These are phyloP conservation scores for Aspergillus pseudoglaucus DNA, from an alignment of 2,329 filamentous ascomycete genomes.

Conservation along the genomic window DNA sequence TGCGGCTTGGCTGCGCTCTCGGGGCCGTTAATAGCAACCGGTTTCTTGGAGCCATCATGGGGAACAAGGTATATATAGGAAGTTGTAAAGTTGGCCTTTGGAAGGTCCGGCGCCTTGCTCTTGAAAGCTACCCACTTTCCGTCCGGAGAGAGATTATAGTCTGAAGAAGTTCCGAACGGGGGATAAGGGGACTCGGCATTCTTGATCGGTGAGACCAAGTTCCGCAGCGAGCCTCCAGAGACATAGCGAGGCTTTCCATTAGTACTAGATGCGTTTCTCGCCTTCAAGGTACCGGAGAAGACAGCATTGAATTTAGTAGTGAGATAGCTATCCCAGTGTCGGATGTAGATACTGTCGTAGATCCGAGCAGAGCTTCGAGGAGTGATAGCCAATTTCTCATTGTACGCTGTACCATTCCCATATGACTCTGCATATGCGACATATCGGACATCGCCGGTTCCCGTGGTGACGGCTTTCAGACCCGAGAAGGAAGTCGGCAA, in stretches of 20 bases:
- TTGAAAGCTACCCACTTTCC: constrained; percentile 37
- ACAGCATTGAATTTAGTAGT: constrained; percentile 64
- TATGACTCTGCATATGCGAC: constrained; percentile 56
- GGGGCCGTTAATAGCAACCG: constrained; percentile 37
- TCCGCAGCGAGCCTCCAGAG: constrained; percentile 52
- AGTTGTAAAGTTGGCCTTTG: constrained; percentile 61
- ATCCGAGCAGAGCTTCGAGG: constrained; percentile 59
- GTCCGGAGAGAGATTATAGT: constrained; percentile 60
- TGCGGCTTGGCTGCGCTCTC: constrained; percentile 36
- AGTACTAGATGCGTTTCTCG: constrained; percentile 16
- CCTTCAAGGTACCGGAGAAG: constrained; percentile 60
- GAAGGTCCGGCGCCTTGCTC: constrained; percentile 38
- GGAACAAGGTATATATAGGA: constrained; percentile 71
- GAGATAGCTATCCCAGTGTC: constrained; percentile 77
- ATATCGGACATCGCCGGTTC: constrained; percentile 44
- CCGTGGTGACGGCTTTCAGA: constrained; percentile 31
- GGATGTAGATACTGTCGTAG: constrained; percentile 68
- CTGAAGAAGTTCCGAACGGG: constrained; percentile 71
- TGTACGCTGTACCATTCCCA: constrained; percentile 63
- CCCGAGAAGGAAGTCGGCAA: constrained; percentile 33
- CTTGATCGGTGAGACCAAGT: constrained; percentile 33
- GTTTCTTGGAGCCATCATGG: constrained; percentile 54
- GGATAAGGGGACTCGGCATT: constrained; percentile 41
- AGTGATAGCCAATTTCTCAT: constrained; percentile 55
- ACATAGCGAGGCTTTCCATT: constrained; percentile 32